These are phyloP conservation scores for Casuarina glauca DNA, from an alignment of 306 rosid genomes.

Conservation along the genomic window DNA sequence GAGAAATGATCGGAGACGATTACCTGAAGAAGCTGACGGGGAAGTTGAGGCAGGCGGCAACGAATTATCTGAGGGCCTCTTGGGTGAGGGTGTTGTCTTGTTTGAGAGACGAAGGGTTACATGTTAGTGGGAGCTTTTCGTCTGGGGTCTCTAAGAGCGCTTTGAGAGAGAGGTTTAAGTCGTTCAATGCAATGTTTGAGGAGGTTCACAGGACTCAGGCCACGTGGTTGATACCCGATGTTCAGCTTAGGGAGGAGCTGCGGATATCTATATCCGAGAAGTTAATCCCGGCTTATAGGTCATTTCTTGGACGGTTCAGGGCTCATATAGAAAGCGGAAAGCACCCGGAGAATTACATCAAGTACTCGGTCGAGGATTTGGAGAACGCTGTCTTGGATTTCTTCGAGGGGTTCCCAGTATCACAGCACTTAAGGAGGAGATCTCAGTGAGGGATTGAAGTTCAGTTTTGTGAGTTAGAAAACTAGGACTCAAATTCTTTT, in stretches of 20 bases:
- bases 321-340: constrained; percentile 87
- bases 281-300: constrained; percentile 89
- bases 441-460: constrained; percentile 52
- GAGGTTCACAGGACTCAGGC: constrained; percentile 95
- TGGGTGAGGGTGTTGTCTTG: constrained; percentile 90
- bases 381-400: constrained; percentile 81
- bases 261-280: constrained; percentile 81
- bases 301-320: constrained; percentile 90
- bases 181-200: constrained; percentile 93
- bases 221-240: constrained; percentile 86
- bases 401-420: constrained; percentile 73
- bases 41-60: constrained; percentile 84
- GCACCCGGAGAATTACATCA: constrained; percentile 96
- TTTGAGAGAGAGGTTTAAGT: constrained; percentile 90
- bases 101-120: constrained; percentile 90
- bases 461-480: constrained; percentile 57
- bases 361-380: constrained; percentile 87
- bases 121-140: constrained; percentile 82
- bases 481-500: constrained; percentile 76
- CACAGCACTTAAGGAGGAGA: constrained; percentile 90
- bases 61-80: constrained; percentile 90
- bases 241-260: constrained; percentile 95
- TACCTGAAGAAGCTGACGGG: constrained; percentile 81
- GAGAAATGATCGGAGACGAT: constrained; percentile 91
- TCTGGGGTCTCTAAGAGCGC: constrained; percentile 93